These are phyloP conservation scores for Balansia obtecta DNA, from an alignment of 2,329 filamentous ascomycete species.

Conservation along the genomic window DNA sequence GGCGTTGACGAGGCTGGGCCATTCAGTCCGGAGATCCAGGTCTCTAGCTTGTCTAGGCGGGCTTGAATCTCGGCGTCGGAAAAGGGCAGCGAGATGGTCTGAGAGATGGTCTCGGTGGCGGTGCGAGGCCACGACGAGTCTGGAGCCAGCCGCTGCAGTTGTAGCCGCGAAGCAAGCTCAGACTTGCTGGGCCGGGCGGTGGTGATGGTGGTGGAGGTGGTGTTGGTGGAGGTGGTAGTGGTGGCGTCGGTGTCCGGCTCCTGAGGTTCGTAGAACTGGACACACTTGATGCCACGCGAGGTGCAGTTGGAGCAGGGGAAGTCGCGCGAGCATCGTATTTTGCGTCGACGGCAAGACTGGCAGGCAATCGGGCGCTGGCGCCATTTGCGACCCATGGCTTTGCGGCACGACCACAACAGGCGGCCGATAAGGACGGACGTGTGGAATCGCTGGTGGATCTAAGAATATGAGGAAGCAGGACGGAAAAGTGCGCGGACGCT, in stretches of 20 bases:
- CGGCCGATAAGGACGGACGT: not conserved
- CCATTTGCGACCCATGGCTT: slow-evolving; percentile 17
- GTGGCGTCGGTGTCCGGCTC: not conserved
- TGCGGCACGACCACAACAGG: not conserved
- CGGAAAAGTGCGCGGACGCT: not conserved
- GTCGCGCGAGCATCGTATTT: slow-evolving; percentile 20
- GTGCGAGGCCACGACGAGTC: not conserved
- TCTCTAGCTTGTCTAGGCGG: slow-evolving; percentile 2
- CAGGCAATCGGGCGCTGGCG: slow-evolving; percentile 21
- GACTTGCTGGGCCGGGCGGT: not conserved
- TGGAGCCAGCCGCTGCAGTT: not conserved
- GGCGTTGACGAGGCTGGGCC: not conserved
- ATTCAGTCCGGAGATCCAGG: not conserved
- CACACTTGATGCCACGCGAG: slow-evolving; percentile 17
- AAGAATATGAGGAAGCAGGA: not conserved
- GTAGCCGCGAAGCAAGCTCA: not conserved
- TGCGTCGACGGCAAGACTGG: slow-evolving; percentile 19
- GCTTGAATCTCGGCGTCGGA: slow-evolving; percentile 1
- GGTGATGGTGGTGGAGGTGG: not conserved
- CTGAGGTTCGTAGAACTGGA: slow-evolving; percentile 5
- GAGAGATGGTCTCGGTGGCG: not conserved
- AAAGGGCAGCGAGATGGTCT: not conserved
- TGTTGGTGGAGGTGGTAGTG: too few relatives aligned
- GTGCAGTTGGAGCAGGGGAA: slow-evolving; percentile 22
- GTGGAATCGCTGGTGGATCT: not conserved